Evolutionary conservation across 495 filamentous ascomycete genomes (phyloP).

Genomic region (Penicillium verhagenii): DNA sequence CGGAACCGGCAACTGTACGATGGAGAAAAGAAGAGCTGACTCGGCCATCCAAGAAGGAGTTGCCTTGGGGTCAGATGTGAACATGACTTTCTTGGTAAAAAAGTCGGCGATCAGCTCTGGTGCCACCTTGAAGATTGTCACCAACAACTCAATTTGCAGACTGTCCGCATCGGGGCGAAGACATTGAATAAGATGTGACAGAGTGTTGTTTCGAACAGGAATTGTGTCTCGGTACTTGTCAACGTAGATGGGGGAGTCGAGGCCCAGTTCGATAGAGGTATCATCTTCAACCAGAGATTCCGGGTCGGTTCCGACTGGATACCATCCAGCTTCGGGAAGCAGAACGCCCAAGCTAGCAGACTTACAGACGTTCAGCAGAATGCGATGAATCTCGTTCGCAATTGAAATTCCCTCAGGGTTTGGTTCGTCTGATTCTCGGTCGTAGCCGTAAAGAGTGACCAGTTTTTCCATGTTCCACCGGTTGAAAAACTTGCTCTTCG

Average conservation of each 20-base stretch:
- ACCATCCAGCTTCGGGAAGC: constrained; percentile 65
- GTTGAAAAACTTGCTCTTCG: constrained; percentile 71
- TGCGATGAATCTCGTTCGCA: constrained; percentile 62
- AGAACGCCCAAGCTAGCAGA: constrained; percentile 67
- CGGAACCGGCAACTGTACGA: constrained; percentile 71
- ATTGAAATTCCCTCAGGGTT: constrained; percentile 43
- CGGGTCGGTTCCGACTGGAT: constrained; percentile 65
- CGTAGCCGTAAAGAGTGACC: constrained; percentile 68
- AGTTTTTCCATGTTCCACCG: constrained; percentile 67
- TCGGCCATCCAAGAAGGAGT: constrained; percentile 94
- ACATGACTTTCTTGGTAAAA: constrained; percentile 74
- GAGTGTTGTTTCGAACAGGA: constrained; percentile 70
- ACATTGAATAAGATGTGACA: constrained; percentile 73
- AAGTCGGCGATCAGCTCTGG: constrained; percentile 86
- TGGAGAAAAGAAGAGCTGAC: constrained; percentile 78
- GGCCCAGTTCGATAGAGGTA: constrained; percentile 60
- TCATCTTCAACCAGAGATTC: constrained; percentile 45
- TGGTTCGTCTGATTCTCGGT: constrained; percentile 38
- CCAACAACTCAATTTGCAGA: constrained; percentile 76
- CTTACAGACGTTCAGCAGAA: constrained; percentile 72
- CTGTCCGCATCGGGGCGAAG: constrained; percentile 80
- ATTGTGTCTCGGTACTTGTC: constrained; percentile 62
- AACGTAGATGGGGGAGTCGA: constrained; percentile 65
- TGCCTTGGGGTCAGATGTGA: constrained; percentile 86
- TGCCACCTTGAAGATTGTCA: constrained; percentile 73